Evolutionary conservation across 83 land plant species (phyloP), one percentile per base, ranked within the genome.

Genomic region (Thuja plicata): DNA sequence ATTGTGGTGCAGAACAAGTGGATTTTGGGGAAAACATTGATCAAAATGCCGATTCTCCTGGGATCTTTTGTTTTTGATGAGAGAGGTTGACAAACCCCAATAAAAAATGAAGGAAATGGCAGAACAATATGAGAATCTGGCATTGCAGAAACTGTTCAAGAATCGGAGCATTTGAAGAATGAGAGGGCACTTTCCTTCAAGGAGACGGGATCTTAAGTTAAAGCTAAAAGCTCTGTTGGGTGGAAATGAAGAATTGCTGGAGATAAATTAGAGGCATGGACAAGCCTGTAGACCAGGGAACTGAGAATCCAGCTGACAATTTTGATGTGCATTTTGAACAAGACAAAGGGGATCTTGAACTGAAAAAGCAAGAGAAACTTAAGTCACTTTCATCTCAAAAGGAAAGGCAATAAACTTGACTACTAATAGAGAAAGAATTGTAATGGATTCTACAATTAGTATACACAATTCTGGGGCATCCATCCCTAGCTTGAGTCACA

Each of bases 121-220:
- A 52, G 62, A 85, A 27, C 40, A 85, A 85, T 54, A 85, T 54
- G 62, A 85, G 57, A 85, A 85, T 15, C 62, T 85, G 34, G 66
- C 86, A 85, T 52, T 85, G 21, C 27, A 54, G 8, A 54, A 85
- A 85, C 66, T 85, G 4, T 17, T 54, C 87, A 52, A 30, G 87
- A 85, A 54, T 50, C 54, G 38, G 40, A 85, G 34, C 9, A 85
- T 85, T 85, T 38, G 24, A 54, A n/a, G 30, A 54, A 54, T 13
- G 87, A 85, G 57, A 54, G 57, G 62, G 1, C 66, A 50, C 9
- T 85, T 50, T 54, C 32, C 24, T 85, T 46, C 60, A 85, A 46
- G 62, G 87, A 54, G 62, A 85, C 54, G 54, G 30, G 66, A 85
- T 85, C 40, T 48, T 11, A 85, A 54, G 86, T 85, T 50, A 37